Evolutionary conservation across 495 filamentous ascomycete species (phyloP).

Genomic region (Hyaloscypha bicolor): DNA sequence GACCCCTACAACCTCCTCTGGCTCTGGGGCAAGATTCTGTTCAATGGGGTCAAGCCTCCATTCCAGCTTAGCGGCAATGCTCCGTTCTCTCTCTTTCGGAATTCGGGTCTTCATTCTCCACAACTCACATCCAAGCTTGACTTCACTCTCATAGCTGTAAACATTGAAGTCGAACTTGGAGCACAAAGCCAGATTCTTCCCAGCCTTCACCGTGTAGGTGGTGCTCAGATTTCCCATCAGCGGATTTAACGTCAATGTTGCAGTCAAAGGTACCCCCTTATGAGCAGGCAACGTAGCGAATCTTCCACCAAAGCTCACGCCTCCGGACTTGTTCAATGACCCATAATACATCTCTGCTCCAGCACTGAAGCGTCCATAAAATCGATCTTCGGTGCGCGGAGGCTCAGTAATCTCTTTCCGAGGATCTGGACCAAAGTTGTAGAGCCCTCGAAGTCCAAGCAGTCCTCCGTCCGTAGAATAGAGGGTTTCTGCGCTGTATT

Average conservation of each 20-base stretch:
- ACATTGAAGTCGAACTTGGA: constrained; percentile 96
- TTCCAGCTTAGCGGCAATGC: constrained; percentile 56
- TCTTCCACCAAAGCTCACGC: constrained; percentile 73
- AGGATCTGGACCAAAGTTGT: constrained; percentile 90
- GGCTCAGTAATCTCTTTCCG: constrained; percentile 41
- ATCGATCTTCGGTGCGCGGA: constrained; percentile 42
- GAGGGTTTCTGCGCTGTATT: constrained; percentile 87
- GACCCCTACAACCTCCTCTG: constrained; percentile 77
- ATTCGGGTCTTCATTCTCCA: constrained; percentile 61
- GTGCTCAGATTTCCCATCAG: constrained; percentile 89
- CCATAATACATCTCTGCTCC: constrained; percentile 97
- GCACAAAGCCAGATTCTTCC: constrained; percentile 77
- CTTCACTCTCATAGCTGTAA: constrained; percentile 94
- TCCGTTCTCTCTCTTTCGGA: constrained; percentile 43
- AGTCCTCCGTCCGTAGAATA: constrained; percentile 91
- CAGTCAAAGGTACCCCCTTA: constrained; percentile 83
- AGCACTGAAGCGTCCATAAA: constrained; percentile 70
- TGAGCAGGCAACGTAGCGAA: constrained; percentile 92
- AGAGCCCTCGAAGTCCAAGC: constrained; percentile 83
- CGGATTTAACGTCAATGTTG: constrained; percentile 88
- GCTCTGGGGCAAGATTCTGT: constrained; percentile 33
- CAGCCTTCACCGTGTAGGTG: constrained; percentile 87
- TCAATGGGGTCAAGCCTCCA: constrained; percentile 48
- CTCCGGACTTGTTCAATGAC: constrained; percentile 85
- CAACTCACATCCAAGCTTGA: constrained; percentile 86